phyloP scores from a whole-genome alignment of 495 filamentous ascomycete species.

The Penicillium steckii region DNA sequence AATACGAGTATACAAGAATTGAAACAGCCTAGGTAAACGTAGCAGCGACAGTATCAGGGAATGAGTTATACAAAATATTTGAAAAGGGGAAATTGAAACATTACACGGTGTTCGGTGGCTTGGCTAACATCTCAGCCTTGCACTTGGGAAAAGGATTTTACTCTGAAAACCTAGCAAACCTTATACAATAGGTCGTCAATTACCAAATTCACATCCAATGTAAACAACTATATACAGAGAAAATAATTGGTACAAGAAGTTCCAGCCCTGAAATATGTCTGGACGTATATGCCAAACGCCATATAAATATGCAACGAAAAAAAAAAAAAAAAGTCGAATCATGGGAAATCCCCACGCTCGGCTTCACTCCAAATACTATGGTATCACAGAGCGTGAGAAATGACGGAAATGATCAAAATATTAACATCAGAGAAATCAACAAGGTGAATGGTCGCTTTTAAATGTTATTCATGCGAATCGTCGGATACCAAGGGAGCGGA shows the following conservation, averaged over 20 bases:
- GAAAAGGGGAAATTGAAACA: background rate
- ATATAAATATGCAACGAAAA: constrained; percentile 27
- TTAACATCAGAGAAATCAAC: constrained; percentile 3
- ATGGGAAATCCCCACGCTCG: background rate
- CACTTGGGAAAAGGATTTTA: no score
- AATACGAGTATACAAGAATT: no score
- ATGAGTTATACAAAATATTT: no score
- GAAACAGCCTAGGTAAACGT: no score
- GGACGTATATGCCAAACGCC: constrained; percentile 22
- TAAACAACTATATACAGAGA: constrained; percentile 12
- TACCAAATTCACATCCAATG: background rate
- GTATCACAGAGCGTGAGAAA: constrained; percentile 1
- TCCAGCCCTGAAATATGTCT: constrained; percentile 3
- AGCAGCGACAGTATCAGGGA: no score
- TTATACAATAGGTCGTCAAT: background rate
- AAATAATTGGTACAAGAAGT: background rate
- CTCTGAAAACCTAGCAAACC: background rate
- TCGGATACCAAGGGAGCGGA: constrained; percentile 6
- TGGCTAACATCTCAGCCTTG: no score
- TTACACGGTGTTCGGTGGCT: no score
- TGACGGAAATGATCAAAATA: constrained; percentile 2
- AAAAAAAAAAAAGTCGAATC: constrained; percentile 1
- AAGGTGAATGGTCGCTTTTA: background rate
- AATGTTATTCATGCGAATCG: constrained; percentile 8
- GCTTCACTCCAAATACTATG: background rate